Evolutionary conservation across 306 rosid species (phyloP), one percentile per base, ranked within the genome.

Genomic region (Luffa acutangula): DNA sequence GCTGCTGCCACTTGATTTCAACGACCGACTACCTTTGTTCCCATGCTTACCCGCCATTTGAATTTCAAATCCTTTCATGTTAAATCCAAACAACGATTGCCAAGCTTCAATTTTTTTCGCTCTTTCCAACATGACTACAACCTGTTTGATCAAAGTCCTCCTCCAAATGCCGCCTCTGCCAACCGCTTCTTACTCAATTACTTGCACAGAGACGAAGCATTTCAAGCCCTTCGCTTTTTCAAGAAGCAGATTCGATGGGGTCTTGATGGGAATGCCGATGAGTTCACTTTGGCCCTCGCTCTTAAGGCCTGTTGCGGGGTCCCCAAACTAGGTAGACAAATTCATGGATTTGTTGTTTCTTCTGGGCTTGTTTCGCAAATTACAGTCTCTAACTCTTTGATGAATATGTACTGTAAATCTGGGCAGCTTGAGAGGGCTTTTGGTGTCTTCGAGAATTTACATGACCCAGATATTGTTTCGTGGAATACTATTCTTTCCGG

Each of bases 401-500:
- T 93, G 96, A 93, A 86, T 81, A 85, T 93, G 98, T 93, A 93
- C 79, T 85, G 84, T 53, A 89, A 87, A 79, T 85, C 91, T 51
- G 90, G 92, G 76, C 80, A 81, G 9, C 82, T 90, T 7, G 81
- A 79, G 9, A 75, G 48, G 45, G 89, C 93, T 54, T 77, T 89
- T 81, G 9, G 75, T 81, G 80, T 93, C 41, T 93, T 91, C 56
- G 85, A 87, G 81, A 85, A 65, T 80, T 77, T 93, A 87, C 81
- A 77, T 74, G 41, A 64, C 81, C 90, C 86, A 59, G 92, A 90
- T 75, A 78, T 87, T 31, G 94, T 93, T 81, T 90, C 98, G 80
- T 93, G 97, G 97, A 93, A 93, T 80, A 93, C 96, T 11, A 48
- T 93, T 33, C 97, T 93, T 80, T 89, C 96, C 0, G 96, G 97